These are phyloP conservation scores for Talaromyces sp. DNA, from an alignment of 2,329 filamentous ascomycete genomes.

Conservation along the genomic window DNA sequence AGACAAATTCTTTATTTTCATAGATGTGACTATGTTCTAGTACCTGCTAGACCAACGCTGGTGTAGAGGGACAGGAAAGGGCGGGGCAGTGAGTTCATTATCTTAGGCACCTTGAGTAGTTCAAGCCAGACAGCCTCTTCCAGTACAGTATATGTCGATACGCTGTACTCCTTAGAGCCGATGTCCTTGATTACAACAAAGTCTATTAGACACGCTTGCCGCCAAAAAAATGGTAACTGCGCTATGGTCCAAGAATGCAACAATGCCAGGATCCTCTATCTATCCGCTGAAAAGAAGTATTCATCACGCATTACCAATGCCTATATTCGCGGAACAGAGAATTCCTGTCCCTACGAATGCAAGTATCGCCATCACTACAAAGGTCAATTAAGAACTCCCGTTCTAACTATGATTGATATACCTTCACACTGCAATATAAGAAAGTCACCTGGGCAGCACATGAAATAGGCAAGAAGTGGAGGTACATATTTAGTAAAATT, in stretches of 20 bases:
- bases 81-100: no score
- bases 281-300: no score
- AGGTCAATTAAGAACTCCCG: background rate
- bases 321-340: background rate
- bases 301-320: background rate
- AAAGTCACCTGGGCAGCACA: background rate
- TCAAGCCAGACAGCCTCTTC: no score
- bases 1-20: no score
- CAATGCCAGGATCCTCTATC: background rate
- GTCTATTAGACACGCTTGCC: background rate
- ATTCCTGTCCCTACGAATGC: background rate
- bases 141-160: no score
- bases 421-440: background rate
- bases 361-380: background rate
- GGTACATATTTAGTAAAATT: background rate
- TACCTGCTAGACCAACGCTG: no score
- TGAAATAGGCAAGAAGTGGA: background rate
- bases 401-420: background rate
- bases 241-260: background rate
- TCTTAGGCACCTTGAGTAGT: no score
- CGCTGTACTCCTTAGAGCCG: no score
- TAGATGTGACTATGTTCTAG: no score
- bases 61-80: no score
- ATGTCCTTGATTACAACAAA: no score
- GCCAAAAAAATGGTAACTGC: background rate